phyloP scores from a whole-genome alignment of 2,329 filamentous ascomycete species.

The Colletotrichum salicis region DNA sequence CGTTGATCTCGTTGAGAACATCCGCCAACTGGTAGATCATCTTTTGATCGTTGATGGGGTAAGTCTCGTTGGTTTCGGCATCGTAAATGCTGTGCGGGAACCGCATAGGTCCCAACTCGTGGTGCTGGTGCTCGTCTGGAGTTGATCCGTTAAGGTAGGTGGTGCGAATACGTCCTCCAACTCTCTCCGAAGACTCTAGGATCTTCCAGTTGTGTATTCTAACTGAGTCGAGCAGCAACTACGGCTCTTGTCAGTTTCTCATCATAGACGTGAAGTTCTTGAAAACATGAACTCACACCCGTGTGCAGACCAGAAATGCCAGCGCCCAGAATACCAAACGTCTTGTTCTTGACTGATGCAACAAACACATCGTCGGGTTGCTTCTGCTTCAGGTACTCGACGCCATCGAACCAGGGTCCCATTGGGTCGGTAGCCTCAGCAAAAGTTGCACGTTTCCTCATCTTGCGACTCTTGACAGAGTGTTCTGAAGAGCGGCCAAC shows the following conservation, averaged over 20 bases:
- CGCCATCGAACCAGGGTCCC: slow-evolving; percentile 41
- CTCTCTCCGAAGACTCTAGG: slow-evolving; percentile 51
- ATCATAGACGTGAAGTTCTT: no score
- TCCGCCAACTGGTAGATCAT: slow-evolving; percentile 55
- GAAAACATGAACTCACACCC: no score
- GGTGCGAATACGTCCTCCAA: slow-evolving; percentile 56
- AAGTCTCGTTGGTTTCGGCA: slow-evolving; percentile 51
- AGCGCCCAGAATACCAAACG: slow-evolving; percentile 48
- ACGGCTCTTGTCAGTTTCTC: neutral
- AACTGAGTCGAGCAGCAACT: slow-evolving; percentile 53
- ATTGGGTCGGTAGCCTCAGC: slow-evolving; percentile 37
- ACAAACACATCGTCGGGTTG: slow-evolving; percentile 40
- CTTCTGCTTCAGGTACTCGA: slow-evolving; percentile 41
- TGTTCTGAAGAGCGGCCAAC: slow-evolving; percentile 38
- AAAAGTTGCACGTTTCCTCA: slow-evolving; percentile 30
- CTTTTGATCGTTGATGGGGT: slow-evolving; percentile 53
- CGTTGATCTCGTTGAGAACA: slow-evolving; percentile 53
- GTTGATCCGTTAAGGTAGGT: slow-evolving; percentile 51
- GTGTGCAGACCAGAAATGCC: slow-evolving; percentile 49
- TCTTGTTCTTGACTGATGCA: slow-evolving; percentile 39
- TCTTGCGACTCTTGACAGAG: slow-evolving; percentile 25
- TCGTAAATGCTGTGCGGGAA: slow-evolving; percentile 54
- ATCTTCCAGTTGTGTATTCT: slow-evolving; percentile 58
- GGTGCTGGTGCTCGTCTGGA: slow-evolving; percentile 42
- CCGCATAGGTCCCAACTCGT: slow-evolving; percentile 57